Percentiles rank a stretch among this genome's conserved stretches.
These are phyloP conservation scores for Fraxinus angustifolia DNA, from an alignment of 305 asterid genomes.

Conservation along the genomic window DNA sequence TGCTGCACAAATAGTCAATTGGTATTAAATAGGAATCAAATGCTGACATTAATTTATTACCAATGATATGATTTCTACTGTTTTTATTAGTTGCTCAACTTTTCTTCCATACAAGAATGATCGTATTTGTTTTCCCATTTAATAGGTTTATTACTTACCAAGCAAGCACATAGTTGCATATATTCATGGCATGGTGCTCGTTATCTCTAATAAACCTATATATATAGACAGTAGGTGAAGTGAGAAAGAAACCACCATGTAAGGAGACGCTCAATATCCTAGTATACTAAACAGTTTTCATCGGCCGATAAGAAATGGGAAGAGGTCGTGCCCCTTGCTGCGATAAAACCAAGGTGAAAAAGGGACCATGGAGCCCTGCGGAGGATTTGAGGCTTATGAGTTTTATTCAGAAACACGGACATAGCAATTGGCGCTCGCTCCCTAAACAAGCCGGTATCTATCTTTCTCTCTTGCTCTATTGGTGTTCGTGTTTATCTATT, in stretches of 20 bases:
- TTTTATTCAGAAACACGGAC: constrained; percentile 50
- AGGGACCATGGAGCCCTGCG: constrained; percentile 61
- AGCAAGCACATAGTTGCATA: constrained; percentile 1
- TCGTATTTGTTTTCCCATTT: neutral
- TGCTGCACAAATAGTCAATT: neutral
- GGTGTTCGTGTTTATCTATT: neutral
- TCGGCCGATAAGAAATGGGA: constrained; percentile 25
- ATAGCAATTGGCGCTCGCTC: constrained; percentile 59
- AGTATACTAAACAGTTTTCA: neutral
- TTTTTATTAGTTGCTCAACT: neutral
- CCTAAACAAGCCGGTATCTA: constrained; percentile 56
- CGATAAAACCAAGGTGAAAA: constrained; percentile 59
- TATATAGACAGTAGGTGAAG: constrained; percentile 12
- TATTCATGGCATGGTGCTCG: neutral
- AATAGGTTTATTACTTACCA: neutral
- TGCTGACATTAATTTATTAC: neutral
- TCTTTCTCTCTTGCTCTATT: neutral
- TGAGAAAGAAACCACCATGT: constrained; percentile 24
- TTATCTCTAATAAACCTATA: constrained; percentile 20
- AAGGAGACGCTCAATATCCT: neutral
- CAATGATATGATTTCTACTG: neutral
- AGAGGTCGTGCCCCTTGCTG: constrained; percentile 65
- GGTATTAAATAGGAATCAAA: neutral
- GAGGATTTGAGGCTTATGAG: constrained; percentile 46
- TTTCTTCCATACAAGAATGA: too few relatives aligned